Conservation (phyloP, 1,284 basidiomycete genomes). For the Microbotryomycetes sp. region DNA sequence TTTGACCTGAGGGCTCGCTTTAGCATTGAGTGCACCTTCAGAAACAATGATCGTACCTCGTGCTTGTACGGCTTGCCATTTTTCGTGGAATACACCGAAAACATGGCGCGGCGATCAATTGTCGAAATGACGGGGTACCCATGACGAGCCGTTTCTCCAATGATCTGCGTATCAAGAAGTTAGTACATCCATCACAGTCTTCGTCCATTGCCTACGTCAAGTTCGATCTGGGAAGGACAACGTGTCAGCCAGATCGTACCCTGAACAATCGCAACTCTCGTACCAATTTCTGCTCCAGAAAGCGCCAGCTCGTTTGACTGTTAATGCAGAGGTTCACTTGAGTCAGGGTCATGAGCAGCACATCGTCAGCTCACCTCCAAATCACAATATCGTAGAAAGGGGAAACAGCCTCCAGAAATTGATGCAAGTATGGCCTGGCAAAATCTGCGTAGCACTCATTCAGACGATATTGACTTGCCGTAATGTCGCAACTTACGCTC, state of each 20-base stretch:
- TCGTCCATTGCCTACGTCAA: constrained; percentile 42
- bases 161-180: constrained; percentile 48
- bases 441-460: constrained; percentile 60
- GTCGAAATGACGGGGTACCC: constrained; percentile 31
- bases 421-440: constrained; percentile 71
- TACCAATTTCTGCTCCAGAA: constrained; percentile 82
- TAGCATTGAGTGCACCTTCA: not conserved
- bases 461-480: constrained; percentile 3
- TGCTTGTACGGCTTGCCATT: constrained; percentile 70
- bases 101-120: constrained; percentile 80
- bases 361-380: constrained; percentile 50
- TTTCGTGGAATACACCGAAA: constrained; percentile 68
- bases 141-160: not conserved
- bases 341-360: too few relatives aligned
- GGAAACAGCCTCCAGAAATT: constrained; percentile 70
- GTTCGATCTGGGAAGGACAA: constrained; percentile 48
- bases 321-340: constrained; percentile 37
- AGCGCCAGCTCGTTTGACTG: constrained; percentile 74
- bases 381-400: constrained; percentile 77
- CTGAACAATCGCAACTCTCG: too few relatives aligned
- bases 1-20: constrained; percentile 52
- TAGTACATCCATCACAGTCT: constrained; percentile 31
- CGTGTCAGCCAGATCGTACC: not conserved
- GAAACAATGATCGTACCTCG: constrained; percentile 48
- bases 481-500: constrained; percentile 1